Conservation (phyloP, 2,329 filamentous ascomycete genomes). For the Pseudogymnoascus pannorum region DNA sequence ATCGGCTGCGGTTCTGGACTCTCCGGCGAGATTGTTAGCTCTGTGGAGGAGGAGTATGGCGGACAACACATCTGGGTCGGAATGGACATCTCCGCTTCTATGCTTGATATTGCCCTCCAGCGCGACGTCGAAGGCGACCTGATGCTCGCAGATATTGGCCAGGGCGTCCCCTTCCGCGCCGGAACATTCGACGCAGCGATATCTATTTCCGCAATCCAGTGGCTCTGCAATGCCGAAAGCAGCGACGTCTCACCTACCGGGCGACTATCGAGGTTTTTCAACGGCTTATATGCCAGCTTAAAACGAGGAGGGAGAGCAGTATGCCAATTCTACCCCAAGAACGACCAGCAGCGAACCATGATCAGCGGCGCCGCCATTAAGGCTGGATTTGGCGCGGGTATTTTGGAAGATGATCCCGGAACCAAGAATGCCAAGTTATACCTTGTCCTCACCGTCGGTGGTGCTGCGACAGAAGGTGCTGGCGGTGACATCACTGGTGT, state of each 20-base stretch:
- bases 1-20: conserved; percentile 94
- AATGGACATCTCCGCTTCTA: conserved; percentile 90
- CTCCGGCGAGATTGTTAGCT: conserved; percentile 84
- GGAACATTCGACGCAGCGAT: conserved; percentile 93
- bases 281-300: conserved; percentile 79
- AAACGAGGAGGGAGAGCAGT: conserved; percentile 81
- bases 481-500: conserved; percentile 84
- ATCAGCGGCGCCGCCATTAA: conserved; percentile 84
- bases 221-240: conserved; percentile 93
- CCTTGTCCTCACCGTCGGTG: conserved; percentile 83
- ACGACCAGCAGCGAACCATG: conserved; percentile 85
- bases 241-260: conserved; percentile 76
- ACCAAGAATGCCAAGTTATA: conserved; percentile 98
- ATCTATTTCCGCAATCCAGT: conserved; percentile 93
- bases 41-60: conserved; percentile 59
- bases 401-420: conserved; percentile 89
- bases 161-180: conserved; percentile 87
- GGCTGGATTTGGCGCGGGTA: conserved; percentile 89
- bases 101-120: conserved; percentile 92
- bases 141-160: conserved; percentile 90
- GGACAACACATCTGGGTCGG: conserved; percentile 95
- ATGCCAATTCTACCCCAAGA: conserved; percentile 97
- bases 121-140: conserved; percentile 88
- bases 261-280: conserved; percentile 79
- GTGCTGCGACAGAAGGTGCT: conserved; percentile 39